A percentile compares a stretch with the other conserved stretches of the same genome.
These are phyloP conservation scores for Stevia rebaudiana DNA, from an alignment of 140 eudicot species.

Conservation along the genomic window DNA sequence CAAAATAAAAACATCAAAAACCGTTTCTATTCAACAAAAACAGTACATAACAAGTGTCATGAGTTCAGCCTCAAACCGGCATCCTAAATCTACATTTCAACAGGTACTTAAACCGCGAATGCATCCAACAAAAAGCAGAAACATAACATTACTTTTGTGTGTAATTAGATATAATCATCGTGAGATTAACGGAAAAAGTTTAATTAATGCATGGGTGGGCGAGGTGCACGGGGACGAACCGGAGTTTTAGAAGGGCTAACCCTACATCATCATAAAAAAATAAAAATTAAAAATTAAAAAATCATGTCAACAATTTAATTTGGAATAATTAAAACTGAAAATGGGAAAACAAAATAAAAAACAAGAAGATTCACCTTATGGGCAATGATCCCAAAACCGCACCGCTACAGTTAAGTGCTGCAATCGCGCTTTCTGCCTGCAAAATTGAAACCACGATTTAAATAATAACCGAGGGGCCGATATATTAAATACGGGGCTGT, in stretches of 20 bases:
- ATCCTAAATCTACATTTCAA: conserved; percentile 35
- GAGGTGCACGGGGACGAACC: conserved; percentile 73
- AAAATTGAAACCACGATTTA: not conserved
- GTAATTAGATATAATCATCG: conserved; percentile 18
- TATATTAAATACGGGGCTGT: too few relatives aligned
- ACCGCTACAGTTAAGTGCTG: conserved; percentile 84
- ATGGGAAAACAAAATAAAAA: conserved; percentile 9
- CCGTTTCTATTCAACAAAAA: conserved; percentile 17
- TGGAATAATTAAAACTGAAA: not conserved
- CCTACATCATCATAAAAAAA: conserved; percentile 32
- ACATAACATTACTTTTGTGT: conserved; percentile 9
- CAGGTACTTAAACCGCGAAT: conserved; percentile 24
- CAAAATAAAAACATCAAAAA: conserved; percentile 12
- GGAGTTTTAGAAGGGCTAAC: conserved; percentile 88
- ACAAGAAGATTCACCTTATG: conserved; percentile 37
- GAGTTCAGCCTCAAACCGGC: conserved; percentile 17
- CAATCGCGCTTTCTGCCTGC: conserved; percentile 87
- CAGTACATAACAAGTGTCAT: conserved; percentile 7
- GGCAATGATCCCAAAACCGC: conserved; percentile 73
- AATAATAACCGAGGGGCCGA: not conserved
- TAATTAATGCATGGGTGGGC: conserved; percentile 48
- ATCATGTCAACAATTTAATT: not conserved
- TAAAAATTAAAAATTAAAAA: too few relatives aligned
- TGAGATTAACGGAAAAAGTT: not conserved
- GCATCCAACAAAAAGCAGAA: conserved; percentile 26